Base-by-base conservation (phyloP, 192 early-diverging fungal species). In the Podila verticillata region DNA sequence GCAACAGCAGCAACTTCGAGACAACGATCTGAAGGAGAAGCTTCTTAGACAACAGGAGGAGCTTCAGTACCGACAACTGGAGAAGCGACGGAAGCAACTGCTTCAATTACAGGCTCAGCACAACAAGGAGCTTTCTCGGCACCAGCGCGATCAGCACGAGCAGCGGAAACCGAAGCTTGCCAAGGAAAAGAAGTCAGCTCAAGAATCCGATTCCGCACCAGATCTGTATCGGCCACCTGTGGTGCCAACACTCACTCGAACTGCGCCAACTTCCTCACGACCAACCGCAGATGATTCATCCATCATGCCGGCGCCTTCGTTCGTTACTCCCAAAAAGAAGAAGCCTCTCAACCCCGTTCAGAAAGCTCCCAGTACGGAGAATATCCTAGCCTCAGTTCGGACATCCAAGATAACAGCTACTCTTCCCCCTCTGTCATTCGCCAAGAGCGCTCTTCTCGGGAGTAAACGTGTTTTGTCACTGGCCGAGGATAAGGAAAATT, bases 281-380 rank as follows among this genome's bases (percentile, higher is more conserved):
- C 51, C 51, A 26, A 54, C 24, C 7, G 51, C 51, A 54, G 24
- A 54, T 1, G 19, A 49, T 10, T 15, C 32, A 3, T 32, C 22
- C 24, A 9, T 35, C 32, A 36, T 26, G 48, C 22, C 63, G 17
- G 31, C 24, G 13, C 36, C 26, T 22, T 31, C 51, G 8, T 4
- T 57, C 19, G 32, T 47, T 9, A 66, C 74, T 6, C 68, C 75
- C n/a, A 79, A 79, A 22, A 79, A 79, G 60, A 79, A 79, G 51
- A 79, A 79, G 39, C 75, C 75, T 4, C 31, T 72, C 57, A 79
- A 79, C 13, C 75, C 75, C 10, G 63, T 79, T 0, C 75, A 79
- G 9, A 79, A 66, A 20, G 75, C 75, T 2, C 75, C 75, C 8
- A 72, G 68, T 8, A 72, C 75, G 4, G 75, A 79, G 30, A 79